These are phyloP conservation scores for Hemisphaericaspora lyxosophila DNA, from an alignment of 1,139 yeast genomes.

Conservation along the genomic window DNA sequence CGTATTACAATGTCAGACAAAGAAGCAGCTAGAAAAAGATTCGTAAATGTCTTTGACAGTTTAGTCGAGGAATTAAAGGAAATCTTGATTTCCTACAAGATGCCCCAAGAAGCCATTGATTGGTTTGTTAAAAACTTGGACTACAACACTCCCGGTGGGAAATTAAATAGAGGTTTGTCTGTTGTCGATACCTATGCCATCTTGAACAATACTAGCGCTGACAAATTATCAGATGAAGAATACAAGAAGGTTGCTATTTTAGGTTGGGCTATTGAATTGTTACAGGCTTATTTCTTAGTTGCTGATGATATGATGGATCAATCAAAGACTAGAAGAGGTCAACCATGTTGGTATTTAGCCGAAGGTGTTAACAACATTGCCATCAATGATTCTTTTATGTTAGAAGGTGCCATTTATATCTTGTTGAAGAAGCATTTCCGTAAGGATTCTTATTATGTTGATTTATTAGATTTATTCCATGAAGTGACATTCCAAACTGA, in stretches of 20 bases:
- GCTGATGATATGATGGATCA: conserved; percentile 99
- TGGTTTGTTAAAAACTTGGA: conserved; percentile 79
- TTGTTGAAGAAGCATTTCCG: conserved; percentile 88
- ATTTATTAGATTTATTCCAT: conserved; percentile 87
- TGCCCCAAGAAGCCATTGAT: conserved; percentile 81
- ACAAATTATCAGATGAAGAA: conserved; percentile 64
- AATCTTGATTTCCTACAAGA: conserved; percentile 66
- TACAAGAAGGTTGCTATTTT: conserved; percentile 83
- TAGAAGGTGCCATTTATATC: conserved; percentile 91
- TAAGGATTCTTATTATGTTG: conserved; percentile 78
- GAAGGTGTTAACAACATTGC: conserved; percentile 88
- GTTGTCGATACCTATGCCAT: conserved; percentile 91
- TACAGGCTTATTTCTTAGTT: conserved; percentile 95
- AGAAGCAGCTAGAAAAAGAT: conserved; percentile 53
- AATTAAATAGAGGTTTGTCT: conserved; percentile 92
- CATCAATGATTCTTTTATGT: conserved; percentile 95
- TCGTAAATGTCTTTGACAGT: conserved; percentile 71
- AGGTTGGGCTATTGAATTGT: conserved; percentile 94
- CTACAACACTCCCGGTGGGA: conserved; percentile 96
- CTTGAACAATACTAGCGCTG: conserved; percentile 59
- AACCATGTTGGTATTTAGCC: conserved; percentile 93
- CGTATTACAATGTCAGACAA: conserved; percentile 32
- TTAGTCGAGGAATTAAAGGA: conserved; percentile 74
- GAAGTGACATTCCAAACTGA: conserved; percentile 97
- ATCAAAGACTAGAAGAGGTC: conserved; percentile 96